Conservation (phyloP, 2,329 filamentous ascomycete genomes). For the Aspergillus bombycis region DNA sequence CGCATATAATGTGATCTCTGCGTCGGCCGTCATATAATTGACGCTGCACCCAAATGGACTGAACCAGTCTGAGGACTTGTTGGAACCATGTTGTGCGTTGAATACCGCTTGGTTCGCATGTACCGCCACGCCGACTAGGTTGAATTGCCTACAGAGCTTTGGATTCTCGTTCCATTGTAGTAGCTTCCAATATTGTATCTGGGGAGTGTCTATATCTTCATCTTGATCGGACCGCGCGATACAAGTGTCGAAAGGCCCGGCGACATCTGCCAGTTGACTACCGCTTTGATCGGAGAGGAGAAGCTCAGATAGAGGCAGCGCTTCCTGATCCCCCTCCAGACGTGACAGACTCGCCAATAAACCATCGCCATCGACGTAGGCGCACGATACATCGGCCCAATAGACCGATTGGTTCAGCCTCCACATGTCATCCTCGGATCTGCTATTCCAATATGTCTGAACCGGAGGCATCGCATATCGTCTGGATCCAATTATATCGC, state of each 20-base stretch:
- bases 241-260: background rate
- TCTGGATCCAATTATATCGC: background rate
- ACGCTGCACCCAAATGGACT: slow-evolving; percentile 12
- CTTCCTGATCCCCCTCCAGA: background rate
- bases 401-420: slow-evolving; percentile 11
- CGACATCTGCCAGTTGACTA: background rate
- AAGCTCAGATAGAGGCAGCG: background rate
- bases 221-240: background rate
- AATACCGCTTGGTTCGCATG: background rate
- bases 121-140: slow-evolving; percentile 2
- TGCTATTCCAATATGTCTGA: slow-evolving; percentile 3
- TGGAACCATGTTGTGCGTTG: background rate
- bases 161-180: background rate
- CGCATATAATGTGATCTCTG: slow-evolving; percentile 6
- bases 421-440: slow-evolving; percentile 10
- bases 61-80: background rate
- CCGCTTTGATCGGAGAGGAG: background rate
- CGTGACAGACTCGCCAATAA: background rate
- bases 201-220: background rate
- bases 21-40: slow-evolving; percentile 1
- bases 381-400: slow-evolving; percentile 10
- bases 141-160: background rate
- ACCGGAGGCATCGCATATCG: slow-evolving; percentile 12
- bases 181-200: slow-evolving; percentile 8
- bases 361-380: background rate